These are phyloP conservation scores for Rhodocollybia butyracea DNA, from an alignment of 768 basidiomycete species.

Conservation along the genomic window DNA sequence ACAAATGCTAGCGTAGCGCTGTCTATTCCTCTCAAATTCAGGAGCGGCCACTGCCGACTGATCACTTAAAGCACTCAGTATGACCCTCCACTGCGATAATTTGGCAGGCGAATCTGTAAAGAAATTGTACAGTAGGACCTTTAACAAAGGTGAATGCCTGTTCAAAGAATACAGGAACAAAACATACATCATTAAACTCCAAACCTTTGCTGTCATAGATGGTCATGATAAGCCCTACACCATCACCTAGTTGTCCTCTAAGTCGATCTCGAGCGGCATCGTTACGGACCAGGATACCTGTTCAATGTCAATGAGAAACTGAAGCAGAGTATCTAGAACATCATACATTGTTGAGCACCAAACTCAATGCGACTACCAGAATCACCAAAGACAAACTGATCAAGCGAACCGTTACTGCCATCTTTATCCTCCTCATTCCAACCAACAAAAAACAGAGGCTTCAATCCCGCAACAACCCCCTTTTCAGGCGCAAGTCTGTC, in stretches of 20 bases:
- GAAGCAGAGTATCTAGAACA: neutral
- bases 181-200: constrained; percentile 63
- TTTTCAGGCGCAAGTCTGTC: constrained; percentile 55
- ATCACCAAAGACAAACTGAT: constrained; percentile 57
- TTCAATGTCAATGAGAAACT: neutral
- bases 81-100: constrained; percentile 54
- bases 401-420: no score
- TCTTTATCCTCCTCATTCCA: constrained; percentile 39
- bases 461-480: constrained; percentile 49
- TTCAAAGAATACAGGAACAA: neutral
- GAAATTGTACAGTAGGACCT: constrained; percentile 77
- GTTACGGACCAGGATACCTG: constrained; percentile 71
- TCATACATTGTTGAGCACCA: constrained; percentile 63
- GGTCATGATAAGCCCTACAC: constrained; percentile 59
- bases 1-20: constrained; percentile 55
- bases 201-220: constrained; percentile 65
- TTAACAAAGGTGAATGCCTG: neutral
- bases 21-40: constrained; percentile 46
- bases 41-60: constrained; percentile 31
- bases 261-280: constrained; percentile 47
- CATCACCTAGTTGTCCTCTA: constrained; percentile 48
- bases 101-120: constrained; percentile 61
- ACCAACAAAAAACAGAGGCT: constrained; percentile 56
- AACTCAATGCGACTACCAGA: constrained; percentile 48
- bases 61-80: constrained; percentile 41